These are phyloP conservation scores for Sarocladium oryzae DNA, from an alignment of 2,329 filamentous ascomycete species.

Conservation along the genomic window DNA sequence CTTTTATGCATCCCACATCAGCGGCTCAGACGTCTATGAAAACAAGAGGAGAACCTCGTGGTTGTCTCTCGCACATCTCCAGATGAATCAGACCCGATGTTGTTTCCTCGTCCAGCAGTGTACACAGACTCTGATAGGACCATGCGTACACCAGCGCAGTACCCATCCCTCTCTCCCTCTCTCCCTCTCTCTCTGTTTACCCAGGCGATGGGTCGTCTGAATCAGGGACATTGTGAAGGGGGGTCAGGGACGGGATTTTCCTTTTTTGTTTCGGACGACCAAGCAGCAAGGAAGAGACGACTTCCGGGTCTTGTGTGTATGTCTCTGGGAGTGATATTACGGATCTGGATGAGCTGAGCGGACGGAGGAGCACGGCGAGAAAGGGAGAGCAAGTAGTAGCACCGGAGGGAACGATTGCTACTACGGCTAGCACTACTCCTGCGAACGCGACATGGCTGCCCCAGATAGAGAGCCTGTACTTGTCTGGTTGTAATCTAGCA, in stretches of 20 bases:
- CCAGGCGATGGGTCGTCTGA: no score
- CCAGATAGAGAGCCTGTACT: no score
- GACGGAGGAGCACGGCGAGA: no score
- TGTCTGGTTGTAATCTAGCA: conserved; percentile 1
- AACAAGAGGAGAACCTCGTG: neutral
- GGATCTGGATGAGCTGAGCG: neutral
- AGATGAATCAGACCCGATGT: neutral
- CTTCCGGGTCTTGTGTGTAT: neutral
- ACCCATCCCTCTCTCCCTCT: no score
- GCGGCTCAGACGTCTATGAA: neutral
- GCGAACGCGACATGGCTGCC: no score
- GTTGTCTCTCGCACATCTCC: neutral
- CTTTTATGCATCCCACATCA: conserved; percentile 1
- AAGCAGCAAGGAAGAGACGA: neutral
- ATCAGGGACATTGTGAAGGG: conserved; percentile 7
- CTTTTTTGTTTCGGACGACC: neutral
- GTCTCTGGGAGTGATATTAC: neutral
- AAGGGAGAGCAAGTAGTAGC: no score
- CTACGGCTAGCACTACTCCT: no score
- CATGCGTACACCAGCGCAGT: no score
- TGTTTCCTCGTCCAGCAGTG: no score
- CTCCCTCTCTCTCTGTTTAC: no score
- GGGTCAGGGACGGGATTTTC: neutral
- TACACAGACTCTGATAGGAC: no score
- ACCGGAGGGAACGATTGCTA: no score